Conservation (phyloP, 495 filamentous ascomycete species). For the Lichenothelia convexa region DNA sequence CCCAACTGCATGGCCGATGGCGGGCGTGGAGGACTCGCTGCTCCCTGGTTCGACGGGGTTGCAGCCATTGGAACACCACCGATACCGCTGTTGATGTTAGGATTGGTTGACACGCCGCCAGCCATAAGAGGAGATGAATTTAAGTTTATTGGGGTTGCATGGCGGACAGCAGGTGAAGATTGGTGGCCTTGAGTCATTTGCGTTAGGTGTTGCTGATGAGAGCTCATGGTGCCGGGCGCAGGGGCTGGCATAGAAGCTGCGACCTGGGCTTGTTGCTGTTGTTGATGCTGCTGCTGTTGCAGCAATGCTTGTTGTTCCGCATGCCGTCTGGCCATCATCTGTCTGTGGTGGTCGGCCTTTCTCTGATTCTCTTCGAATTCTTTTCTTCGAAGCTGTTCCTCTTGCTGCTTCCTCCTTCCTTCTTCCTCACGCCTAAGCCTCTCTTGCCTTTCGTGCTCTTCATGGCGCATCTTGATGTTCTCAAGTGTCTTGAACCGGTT, state of each 20-base stretch:
- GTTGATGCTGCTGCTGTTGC: constrained; percentile 14
- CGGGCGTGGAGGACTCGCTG: constrained; percentile 60
- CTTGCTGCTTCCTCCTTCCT: constrained; percentile 24
- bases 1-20: constrained; percentile 60
- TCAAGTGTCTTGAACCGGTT: constrained; percentile 80
- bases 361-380: constrained; percentile 16
- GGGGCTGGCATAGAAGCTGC: constrained; percentile 28
- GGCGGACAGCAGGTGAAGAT: constrained; percentile 62
- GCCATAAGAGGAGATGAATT: constrained; percentile 60
- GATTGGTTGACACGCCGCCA: constrained; percentile 25
- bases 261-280: constrained; percentile 18
- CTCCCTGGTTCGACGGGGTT: constrained; percentile 53
- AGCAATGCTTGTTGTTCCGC: constrained; percentile 3
- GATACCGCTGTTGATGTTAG: too few relatives aligned
- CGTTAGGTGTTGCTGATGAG: constrained; percentile 9
- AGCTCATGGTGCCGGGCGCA: constrained; percentile 11
- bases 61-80: constrained; percentile 58
- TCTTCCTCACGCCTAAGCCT: constrained; percentile 51
- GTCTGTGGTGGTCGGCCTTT: constrained; percentile 8
- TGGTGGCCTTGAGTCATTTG: constrained; percentile 41
- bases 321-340: constrained; percentile 4
- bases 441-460: constrained; percentile 46
- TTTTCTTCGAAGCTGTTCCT: constrained; percentile 29
- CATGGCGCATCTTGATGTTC: constrained; percentile 59
- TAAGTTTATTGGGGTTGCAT: constrained; percentile 61